Percentiles rank a stretch among this genome's conserved stretches.
Conservation (phyloP, 768 basidiomycete species). For the Pulveroboletus sp. region DNA sequence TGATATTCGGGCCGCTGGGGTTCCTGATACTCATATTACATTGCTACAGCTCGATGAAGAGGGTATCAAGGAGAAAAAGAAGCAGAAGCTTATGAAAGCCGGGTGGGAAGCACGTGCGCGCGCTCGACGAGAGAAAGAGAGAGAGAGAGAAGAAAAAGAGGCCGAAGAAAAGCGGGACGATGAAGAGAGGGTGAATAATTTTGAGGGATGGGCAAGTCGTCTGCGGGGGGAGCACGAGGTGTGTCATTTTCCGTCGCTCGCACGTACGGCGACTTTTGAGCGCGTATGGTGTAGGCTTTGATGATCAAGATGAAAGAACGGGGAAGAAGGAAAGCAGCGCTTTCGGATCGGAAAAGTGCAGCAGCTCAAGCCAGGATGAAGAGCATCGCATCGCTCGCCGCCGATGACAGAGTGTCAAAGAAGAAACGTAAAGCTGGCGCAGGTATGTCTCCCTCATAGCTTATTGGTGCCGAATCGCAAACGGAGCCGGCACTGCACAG, state of each 20-base stretch:
- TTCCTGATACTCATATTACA: not conserved
- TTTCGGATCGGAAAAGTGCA: slow-evolving; percentile 90
- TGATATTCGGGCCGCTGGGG: too few species aligned
- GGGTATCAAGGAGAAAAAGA: slow-evolving; percentile 88
- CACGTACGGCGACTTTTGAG: not conserved
- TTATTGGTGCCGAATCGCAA: not conserved
- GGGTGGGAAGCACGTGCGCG: slow-evolving; percentile 89
- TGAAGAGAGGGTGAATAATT: slow-evolving; percentile 70
- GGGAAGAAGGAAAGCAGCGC: slow-evolving; percentile 70
- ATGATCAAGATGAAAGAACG: slow-evolving; percentile 87
- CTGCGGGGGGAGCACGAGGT: slow-evolving; percentile 83
- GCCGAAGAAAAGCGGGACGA: slow-evolving; percentile 64
- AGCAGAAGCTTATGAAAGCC: slow-evolving; percentile 89
- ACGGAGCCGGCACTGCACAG: slow-evolving; percentile 36
- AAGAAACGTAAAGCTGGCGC: slow-evolving; percentile 82
- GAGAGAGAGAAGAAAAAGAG: slow-evolving; percentile 67
- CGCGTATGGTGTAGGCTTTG: slow-evolving; percentile 46
- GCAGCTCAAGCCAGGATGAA: slow-evolving; percentile 97
- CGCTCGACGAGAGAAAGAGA: slow-evolving; percentile 82
- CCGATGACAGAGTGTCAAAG: slow-evolving; percentile 78
- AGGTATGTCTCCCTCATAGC: slow-evolving; percentile 44
- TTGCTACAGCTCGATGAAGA: slow-evolving; percentile 79
- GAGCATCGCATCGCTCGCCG: slow-evolving; percentile 87
- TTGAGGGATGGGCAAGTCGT: slow-evolving; percentile 69
- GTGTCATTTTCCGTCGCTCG: slow-evolving; percentile 7